A percentile compares a stretch with the other conserved stretches of the same genome.
Evolutionary conservation across 2,329 filamentous ascomycete genomes (phyloP).

Genomic region (Fusarium sp.): DNA sequence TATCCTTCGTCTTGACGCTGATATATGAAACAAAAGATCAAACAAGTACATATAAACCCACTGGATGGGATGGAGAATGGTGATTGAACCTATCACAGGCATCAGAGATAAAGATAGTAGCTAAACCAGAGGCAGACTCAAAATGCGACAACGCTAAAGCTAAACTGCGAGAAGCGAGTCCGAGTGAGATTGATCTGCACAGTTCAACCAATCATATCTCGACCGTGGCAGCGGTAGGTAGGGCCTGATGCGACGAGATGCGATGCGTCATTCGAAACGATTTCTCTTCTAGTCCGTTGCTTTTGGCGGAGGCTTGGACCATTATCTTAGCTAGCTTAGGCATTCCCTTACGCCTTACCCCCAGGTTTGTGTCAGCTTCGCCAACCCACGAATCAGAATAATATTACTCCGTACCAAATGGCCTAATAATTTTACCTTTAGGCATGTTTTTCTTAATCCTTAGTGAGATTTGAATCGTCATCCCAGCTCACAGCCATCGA

Average conservation of each 20-base stretch:
- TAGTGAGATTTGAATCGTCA: background rate
- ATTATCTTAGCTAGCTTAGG: background rate
- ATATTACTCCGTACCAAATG: background rate
- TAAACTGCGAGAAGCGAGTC: constrained; percentile 25
- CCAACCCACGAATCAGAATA: background rate
- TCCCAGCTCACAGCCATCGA: background rate
- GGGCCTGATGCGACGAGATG: background rate
- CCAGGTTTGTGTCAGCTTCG: constrained; percentile 1
- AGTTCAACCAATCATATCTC: constrained; percentile 6
- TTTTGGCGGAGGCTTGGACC: background rate
- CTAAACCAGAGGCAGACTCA: background rate
- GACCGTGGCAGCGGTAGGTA: background rate
- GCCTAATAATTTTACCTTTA: background rate
- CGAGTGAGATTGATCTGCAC: background rate
- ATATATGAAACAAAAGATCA: background rate
- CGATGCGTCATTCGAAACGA: background rate
- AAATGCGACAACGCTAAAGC: constrained; percentile 1
- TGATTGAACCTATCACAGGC: background rate
- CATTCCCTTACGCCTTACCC: too few relatives aligned
- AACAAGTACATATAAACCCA: background rate
- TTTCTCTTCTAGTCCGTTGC: background rate
- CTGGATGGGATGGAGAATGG: background rate
- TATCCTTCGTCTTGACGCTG: background rate
- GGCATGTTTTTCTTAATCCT: background rate
- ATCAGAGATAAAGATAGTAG: constrained; percentile 5